Percentiles rank a stretch among this genome's conserved stretches.
These are phyloP conservation scores for Fusarium mexicanum DNA, from an alignment of 2,329 filamentous ascomycete genomes.

Conservation along the genomic window DNA sequence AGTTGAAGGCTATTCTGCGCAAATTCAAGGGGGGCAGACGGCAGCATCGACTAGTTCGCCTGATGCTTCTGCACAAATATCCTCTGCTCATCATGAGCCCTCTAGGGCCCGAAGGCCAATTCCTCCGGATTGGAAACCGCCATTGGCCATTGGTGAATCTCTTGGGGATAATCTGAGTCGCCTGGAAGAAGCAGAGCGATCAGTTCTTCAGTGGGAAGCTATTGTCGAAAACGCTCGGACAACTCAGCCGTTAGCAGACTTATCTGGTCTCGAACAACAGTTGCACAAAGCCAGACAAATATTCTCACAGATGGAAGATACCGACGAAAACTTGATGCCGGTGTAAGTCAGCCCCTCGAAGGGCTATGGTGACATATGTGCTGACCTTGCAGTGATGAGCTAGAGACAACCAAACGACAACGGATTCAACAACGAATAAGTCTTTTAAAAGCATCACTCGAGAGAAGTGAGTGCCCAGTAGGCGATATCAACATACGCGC, in stretches of 20 bases:
- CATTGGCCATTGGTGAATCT: constrained; percentile 35
- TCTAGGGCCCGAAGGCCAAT: constrained; percentile 3
- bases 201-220: constrained; percentile 40
- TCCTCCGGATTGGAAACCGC: constrained; percentile 35
- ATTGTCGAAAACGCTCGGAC: constrained; percentile 33
- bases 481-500: constrained; percentile 31
- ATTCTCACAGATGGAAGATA: constrained; percentile 34
- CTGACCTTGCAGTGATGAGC: constrained; percentile 36
- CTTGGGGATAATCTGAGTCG: constrained; percentile 38
- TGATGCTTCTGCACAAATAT: neutral
- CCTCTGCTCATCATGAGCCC: neutral
- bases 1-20: neutral
- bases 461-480: constrained; percentile 8
- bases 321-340: constrained; percentile 36
- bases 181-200: constrained; percentile 37
- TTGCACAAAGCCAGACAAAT: constrained; percentile 14
- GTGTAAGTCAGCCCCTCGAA: constrained; percentile 13
- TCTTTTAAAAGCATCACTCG: constrained; percentile 13
- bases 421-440: constrained; percentile 24
- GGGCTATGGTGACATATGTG: neutral
- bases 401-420: constrained; percentile 37
- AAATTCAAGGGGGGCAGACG: neutral
- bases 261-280: constrained; percentile 34
- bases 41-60: neutral
- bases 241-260: constrained; percentile 31